These are phyloP conservation scores for Beauveria medogensis DNA, from an alignment of 2,329 filamentous ascomycete species.

Conservation along the genomic window DNA sequence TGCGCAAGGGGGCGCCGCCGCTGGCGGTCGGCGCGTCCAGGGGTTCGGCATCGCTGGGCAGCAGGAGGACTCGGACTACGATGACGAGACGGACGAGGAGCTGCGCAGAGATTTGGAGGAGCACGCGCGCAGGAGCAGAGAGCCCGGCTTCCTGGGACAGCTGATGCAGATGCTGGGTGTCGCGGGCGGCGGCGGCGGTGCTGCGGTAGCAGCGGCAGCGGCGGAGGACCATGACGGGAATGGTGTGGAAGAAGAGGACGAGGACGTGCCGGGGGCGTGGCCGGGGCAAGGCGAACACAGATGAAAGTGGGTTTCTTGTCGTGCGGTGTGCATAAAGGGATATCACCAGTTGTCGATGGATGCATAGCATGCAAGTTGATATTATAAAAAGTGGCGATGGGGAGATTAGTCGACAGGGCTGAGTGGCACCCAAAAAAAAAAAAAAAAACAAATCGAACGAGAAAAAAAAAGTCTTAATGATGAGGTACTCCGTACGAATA, in stretches of 20 bases:
- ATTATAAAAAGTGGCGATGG: background rate
- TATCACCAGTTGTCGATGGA: no score
- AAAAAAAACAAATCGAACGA: background rate
- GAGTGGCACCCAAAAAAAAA: background rate
- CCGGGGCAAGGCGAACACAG: constrained; percentile 16
- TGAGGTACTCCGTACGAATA: background rate
- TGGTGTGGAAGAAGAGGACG: constrained; percentile 10
- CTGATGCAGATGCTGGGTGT: constrained; percentile 21
- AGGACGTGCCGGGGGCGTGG: constrained; percentile 26
- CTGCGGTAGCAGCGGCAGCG: constrained; percentile 2
- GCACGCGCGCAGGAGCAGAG: constrained; percentile 18
- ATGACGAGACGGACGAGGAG: constrained; percentile 24
- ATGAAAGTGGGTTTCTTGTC: background rate
- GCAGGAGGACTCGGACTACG: constrained; percentile 18
- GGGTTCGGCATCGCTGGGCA: constrained; percentile 3
- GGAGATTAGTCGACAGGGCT: background rate
- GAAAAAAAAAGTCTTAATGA: background rate
- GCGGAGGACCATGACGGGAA: background rate
- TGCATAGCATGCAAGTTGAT: no score
- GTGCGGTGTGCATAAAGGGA: no score
- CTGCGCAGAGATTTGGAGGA: constrained; percentile 24
- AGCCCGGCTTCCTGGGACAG: constrained; percentile 20
- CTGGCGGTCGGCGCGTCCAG: background rate
- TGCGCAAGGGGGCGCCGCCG: constrained; percentile 12
- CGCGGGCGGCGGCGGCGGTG: constrained; percentile 8